Evolutionary conservation across 345 rosid genomes (phyloP).

Genomic region (Laguncularia racemosa): DNA sequence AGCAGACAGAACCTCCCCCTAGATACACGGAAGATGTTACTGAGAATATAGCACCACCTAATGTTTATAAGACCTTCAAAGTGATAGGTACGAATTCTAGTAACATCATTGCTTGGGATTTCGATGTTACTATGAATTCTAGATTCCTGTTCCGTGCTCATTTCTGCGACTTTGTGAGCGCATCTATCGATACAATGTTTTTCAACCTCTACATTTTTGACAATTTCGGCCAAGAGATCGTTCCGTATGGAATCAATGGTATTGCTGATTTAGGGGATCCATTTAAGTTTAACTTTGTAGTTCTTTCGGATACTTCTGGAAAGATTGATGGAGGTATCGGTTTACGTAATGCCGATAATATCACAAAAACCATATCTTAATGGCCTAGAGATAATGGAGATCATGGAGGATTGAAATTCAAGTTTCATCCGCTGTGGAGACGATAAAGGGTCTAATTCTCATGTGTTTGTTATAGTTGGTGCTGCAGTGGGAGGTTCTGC

Average conservation of each 20-base stretch:
- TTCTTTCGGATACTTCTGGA: constrained; percentile 36
- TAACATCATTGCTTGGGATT: constrained; percentile 38
- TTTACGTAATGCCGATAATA: neutral
- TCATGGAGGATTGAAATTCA: constrained; percentile 14
- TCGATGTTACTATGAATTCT: constrained; percentile 27
- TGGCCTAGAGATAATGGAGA: constrained; percentile 50
- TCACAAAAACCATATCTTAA: constrained; percentile 27
- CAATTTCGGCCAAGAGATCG: constrained; percentile 9
- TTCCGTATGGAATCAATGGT: neutral
- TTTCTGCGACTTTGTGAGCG: constrained; percentile 38
- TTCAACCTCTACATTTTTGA: constrained; percentile 37
- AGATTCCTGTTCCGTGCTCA: constrained; percentile 40
- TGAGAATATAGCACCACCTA: constrained; percentile 29
- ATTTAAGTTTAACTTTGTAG: constrained; percentile 32
- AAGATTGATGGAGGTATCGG: constrained; percentile 26
- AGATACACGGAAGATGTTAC: neutral
- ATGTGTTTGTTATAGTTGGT: constrained; percentile 15
- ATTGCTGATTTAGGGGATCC: neutral
- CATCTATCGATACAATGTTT: neutral
- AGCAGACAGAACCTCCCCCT: fast-evolving
- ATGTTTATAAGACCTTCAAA: constrained; percentile 35
- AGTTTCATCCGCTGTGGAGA: neutral
- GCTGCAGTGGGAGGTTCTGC: constrained; percentile 20
- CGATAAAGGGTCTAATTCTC: constrained; percentile 2
- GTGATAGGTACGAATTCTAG: constrained; percentile 5